Percentiles rank a stretch among this genome's conserved stretches.
Evolutionary conservation across 2,329 filamentous ascomycete species (phyloP).

Genomic region (Decorospora gaudefroyi): DNA sequence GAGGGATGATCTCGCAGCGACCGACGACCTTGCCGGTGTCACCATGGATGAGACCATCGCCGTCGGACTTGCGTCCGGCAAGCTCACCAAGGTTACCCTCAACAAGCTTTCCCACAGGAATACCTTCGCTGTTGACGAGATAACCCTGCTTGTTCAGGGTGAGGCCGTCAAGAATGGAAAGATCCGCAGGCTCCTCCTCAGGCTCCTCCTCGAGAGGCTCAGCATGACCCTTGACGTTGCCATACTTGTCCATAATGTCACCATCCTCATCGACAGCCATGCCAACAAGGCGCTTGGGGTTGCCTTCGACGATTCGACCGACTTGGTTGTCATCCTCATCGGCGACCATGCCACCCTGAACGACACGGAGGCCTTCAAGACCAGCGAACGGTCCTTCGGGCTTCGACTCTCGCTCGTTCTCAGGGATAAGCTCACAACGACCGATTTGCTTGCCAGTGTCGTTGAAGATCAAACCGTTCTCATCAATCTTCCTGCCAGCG

Average conservation of each 20-base stretch:
- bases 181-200: constrained; percentile 50
- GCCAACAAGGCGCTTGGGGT: constrained; percentile 63
- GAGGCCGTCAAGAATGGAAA: constrained; percentile 59
- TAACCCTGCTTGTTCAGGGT: constrained; percentile 63
- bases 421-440: constrained; percentile 68
- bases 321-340: constrained; percentile 58
- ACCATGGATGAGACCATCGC: constrained; percentile 60
- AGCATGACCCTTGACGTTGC: constrained; percentile 65
- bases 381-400: constrained; percentile 58
- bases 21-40: constrained; percentile 62
- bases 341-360: constrained; percentile 54
- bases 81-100: constrained; percentile 62
- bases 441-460: constrained; percentile 74
- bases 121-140: constrained; percentile 58
- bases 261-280: constrained; percentile 65
- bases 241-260: constrained; percentile 64
- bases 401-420: constrained; percentile 62
- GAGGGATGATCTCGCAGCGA: constrained; percentile 62
- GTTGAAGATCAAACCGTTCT: constrained; percentile 71
- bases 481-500: constrained; percentile 71
- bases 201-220: constrained; percentile 58
- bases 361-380: constrained; percentile 55
- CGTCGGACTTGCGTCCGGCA: constrained; percentile 60
- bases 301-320: constrained; percentile 61
- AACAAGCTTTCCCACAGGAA: constrained; percentile 60